Evolutionary conservation across 805 yeast genomes (phyloP), one percentile per base, ranked within the genome.

Genomic region (Maudiozyma saulgeensis): DNA sequence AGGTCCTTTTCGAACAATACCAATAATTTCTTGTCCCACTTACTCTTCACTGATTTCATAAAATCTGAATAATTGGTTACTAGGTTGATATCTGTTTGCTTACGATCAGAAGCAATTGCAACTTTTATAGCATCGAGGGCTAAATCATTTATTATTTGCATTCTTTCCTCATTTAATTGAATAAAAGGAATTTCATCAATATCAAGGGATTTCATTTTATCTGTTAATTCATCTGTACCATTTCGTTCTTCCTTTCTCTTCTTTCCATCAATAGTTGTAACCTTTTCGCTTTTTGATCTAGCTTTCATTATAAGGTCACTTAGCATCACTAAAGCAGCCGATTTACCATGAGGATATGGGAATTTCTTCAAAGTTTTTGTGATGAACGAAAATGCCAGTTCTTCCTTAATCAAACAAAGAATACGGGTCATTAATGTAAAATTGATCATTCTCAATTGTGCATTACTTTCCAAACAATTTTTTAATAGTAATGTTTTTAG

Each of bases 341-440:
- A 72, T 56, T 80, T 80, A 21, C 79, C 77, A 39, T 76, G 75
- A 39, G 74, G 79, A 59, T 74, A 79, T 1, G 93, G 90, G 59
- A 91, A 84, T 46, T 76, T 71, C 28, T 71, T 68, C 46, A 91
- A 69, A 0, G 88, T 74, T 59, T 87, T 88, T 23, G 72, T 60
- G 15, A 87, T 68, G 60, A 84, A 86, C 2, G 70, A 68, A 64
- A 79, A 87, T 0, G 84, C 67, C 12, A 73, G 65, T 1, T 70
- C 69, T 51, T 85, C 87, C 0, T 81, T 77, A 32, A 81, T 64
- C 19, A 76, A 61, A 8, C 84, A 75, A 55, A 91, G 67, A 1
- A 87, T 59, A 55, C 81, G 80, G 1, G 85, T 80, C 35, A 87
- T 65, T 41, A 87, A 68, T 0, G 90, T 81, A 57, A 80, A 77